Evolutionary conservation across 306 rosid species (phyloP).

Genomic region (Rosa multiflora): DNA sequence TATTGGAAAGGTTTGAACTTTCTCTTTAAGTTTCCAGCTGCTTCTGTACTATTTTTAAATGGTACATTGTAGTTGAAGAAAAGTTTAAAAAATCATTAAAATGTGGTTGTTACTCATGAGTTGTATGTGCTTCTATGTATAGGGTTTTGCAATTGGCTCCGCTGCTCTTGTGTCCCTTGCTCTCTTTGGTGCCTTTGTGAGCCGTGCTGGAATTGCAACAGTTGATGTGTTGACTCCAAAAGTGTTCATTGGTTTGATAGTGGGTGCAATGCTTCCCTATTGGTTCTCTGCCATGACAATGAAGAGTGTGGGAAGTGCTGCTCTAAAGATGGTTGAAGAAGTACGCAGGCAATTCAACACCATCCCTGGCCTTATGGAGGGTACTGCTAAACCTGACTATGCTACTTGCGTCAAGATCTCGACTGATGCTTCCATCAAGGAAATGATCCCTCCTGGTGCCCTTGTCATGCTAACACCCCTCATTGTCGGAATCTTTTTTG

Average conservation of each 20-base stretch:
- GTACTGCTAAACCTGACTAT: too few relatives aligned
- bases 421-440: too few relatives aligned
- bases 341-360: slow-evolving; percentile 90
- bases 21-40: background rate
- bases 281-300: slow-evolving; percentile 99
- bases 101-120: background rate
- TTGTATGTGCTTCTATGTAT: slow-evolving; percentile 12
- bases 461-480: too few relatives aligned
- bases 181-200: slow-evolving; percentile 95
- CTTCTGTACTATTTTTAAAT: background rate
- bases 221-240: slow-evolving; percentile 91
- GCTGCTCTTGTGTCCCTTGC: slow-evolving; percentile 99
- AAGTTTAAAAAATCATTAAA: background rate
- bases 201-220: slow-evolving; percentile 68
- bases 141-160: slow-evolving; percentile 97
- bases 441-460: too few relatives aligned
- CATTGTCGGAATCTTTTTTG: too few relatives aligned
- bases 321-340: slow-evolving; percentile 98
- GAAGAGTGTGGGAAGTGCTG: slow-evolving; percentile 99
- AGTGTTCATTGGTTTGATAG: slow-evolving; percentile 85
- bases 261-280: slow-evolving; percentile 97
- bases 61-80: background rate
- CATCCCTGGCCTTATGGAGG: too few relatives aligned
- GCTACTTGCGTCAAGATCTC: too few relatives aligned
- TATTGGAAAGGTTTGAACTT: slow-evolving; percentile 75